These are phyloP conservation scores for Penicillium daleae DNA, from an alignment of 495 filamentous ascomycete species.

Conservation along the genomic window DNA sequence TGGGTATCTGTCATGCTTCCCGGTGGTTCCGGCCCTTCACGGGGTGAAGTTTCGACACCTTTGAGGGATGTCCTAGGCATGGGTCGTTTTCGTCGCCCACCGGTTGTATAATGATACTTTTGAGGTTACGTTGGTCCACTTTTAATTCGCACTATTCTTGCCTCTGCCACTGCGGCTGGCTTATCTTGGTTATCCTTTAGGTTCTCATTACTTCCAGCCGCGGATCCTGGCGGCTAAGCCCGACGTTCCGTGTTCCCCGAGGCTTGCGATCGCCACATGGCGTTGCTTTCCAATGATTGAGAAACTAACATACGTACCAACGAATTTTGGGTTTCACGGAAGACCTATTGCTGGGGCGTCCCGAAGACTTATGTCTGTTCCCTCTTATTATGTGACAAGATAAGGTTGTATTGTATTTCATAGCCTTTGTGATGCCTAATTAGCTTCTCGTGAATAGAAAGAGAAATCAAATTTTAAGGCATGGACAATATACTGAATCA, in stretches of 20 bases:
- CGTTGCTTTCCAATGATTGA: not conserved
- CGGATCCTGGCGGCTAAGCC: not conserved
- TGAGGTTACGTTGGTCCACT: not conserved
- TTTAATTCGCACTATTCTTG: not conserved
- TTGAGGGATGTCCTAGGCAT: no score
- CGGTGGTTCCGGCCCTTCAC: not conserved
- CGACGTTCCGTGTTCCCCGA: not conserved
- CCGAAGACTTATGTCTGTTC: not conserved
- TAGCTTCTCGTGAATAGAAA: no score
- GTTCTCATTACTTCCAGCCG: not conserved
- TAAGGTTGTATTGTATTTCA: no score
- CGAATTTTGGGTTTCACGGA: not conserved
- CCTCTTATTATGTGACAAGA: no score
- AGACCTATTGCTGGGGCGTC: not conserved
- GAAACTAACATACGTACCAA: not conserved
- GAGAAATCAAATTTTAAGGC: no score
- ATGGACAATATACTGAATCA: no score
- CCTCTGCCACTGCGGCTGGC: not conserved
- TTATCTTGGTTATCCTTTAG: not conserved
- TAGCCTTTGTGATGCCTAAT: no score
- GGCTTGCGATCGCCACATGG: not conserved
- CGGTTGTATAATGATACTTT: not conserved
- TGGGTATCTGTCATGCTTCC: not conserved
- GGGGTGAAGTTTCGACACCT: not conserved
- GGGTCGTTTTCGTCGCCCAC: no score